Evolutionary conservation across 495 filamentous ascomycete genomes (phyloP).

Genomic region (Penicillium cataractarum): DNA sequence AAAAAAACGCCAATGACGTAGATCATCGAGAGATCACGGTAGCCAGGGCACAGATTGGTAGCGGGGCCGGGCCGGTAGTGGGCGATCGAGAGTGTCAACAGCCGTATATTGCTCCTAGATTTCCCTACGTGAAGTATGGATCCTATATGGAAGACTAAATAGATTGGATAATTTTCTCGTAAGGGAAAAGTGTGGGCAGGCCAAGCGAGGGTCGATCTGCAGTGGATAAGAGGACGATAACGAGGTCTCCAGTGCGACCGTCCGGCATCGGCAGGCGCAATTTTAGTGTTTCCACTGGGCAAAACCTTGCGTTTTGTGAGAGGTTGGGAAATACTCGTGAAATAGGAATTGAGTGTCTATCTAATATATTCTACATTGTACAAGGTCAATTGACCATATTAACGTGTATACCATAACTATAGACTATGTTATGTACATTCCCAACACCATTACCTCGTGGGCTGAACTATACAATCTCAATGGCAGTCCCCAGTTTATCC

Average conservation of each 20-base stretch:
- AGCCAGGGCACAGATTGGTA: background rate
- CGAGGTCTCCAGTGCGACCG: constrained; percentile 5
- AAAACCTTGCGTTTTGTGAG: background rate
- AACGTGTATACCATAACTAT: background rate
- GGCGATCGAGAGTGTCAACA: background rate
- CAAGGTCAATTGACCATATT: background rate
- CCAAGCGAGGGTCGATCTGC: constrained; percentile 8
- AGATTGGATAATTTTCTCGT: constrained; percentile 1
- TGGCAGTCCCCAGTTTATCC: constrained; percentile 13
- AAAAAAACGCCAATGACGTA: constrained; percentile 1
- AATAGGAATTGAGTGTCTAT: background rate
- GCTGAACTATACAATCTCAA: background rate
- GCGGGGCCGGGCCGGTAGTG: background rate
- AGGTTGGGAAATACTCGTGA: background rate
- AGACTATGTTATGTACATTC: background rate
- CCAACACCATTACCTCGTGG: background rate
- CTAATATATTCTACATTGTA: background rate
- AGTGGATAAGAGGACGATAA: constrained; percentile 12
- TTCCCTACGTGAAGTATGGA: background rate
- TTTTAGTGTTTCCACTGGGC: background rate
- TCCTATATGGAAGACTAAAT: background rate
- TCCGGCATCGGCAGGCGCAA: constrained; percentile 26
- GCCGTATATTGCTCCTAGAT: background rate
- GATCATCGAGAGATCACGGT: background rate
- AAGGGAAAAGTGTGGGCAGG: constrained; percentile 2